These are phyloP conservation scores for Hansenula lynferdii DNA, from an alignment of 1,139 yeast species.

Conservation along the genomic window DNA sequence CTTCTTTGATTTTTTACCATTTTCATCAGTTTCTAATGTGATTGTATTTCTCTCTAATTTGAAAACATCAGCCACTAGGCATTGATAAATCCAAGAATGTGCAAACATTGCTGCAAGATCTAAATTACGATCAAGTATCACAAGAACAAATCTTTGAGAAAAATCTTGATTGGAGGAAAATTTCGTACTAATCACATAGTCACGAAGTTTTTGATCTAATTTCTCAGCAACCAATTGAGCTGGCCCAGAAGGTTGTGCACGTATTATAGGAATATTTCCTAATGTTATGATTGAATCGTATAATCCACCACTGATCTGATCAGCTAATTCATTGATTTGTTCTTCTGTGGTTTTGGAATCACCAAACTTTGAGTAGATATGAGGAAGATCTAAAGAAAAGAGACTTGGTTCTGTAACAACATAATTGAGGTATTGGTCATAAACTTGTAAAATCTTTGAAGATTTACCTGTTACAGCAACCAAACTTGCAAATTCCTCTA, in stretches of 20 bases:
- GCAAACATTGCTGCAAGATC: constrained; percentile 93
- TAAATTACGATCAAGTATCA: constrained; percentile 80
- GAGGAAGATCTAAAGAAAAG: constrained; percentile 68
- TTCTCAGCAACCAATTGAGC: constrained; percentile 92
- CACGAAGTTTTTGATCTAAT: constrained; percentile 76
- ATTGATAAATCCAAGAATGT: constrained; percentile 97
- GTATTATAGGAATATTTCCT: constrained; percentile 78
- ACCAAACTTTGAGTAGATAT: constrained; percentile 65
- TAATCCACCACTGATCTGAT: constrained; percentile 69
- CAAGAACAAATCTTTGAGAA: constrained; percentile 66
- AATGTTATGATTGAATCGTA: constrained; percentile 76
- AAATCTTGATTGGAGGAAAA: constrained; percentile 23
- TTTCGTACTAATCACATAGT: constrained; percentile 72
- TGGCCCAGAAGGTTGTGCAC: constrained; percentile 92
- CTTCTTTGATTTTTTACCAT: constrained; percentile 37
- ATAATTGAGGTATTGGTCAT: constrained; percentile 89
- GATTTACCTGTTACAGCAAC: constrained; percentile 71
- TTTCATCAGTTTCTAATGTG: constrained; percentile 46
- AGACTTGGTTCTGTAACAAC: constrained; percentile 90
- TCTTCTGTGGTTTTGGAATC: constrained; percentile 71
- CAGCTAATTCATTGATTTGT: constrained; percentile 64
- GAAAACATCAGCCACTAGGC: constrained; percentile 92
- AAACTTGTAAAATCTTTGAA: constrained; percentile 74
- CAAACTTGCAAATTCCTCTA: constrained; percentile 85
- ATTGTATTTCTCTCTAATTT: constrained; percentile 75